These are phyloP conservation scores for Coniochaeta sp. DNA, from an alignment of 2,329 filamentous ascomycete species.

Conservation along the genomic window DNA sequence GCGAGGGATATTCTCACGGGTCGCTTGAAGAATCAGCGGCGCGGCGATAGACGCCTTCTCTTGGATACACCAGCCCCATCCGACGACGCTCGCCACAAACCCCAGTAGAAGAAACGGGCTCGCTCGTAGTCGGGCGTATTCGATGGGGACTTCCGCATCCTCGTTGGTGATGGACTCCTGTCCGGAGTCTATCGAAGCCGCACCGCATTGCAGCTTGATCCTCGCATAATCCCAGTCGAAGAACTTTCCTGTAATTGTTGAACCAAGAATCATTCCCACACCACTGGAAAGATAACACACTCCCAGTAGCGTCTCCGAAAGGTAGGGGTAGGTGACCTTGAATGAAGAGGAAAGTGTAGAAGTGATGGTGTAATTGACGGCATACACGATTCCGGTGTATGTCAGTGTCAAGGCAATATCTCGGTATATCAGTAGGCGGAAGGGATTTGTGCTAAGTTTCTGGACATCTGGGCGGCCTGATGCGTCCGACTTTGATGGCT, in stretches of 20 bases:
- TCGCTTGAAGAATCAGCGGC: constrained; percentile 16
- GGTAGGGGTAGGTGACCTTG: constrained; percentile 16
- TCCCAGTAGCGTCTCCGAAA: constrained; percentile 23
- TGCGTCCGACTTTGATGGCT: neutral
- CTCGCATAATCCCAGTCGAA: constrained; percentile 22
- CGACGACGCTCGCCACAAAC: constrained; percentile 16
- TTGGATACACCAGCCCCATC: constrained; percentile 22
- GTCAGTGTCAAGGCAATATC: constrained; percentile 22
- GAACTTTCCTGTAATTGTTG: constrained; percentile 19
- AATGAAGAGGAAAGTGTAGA: constrained; percentile 26
- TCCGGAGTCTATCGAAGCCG: neutral
- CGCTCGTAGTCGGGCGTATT: constrained; percentile 17
- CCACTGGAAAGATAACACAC: constrained; percentile 24
- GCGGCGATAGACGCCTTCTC: constrained; percentile 15
- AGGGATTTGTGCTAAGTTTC: constrained; percentile 17
- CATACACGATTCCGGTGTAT: constrained; percentile 25
- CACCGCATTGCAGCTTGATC: constrained; percentile 9
- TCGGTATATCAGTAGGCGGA: constrained; percentile 21
- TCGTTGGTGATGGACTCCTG: neutral
- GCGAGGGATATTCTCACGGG: constrained; percentile 12
- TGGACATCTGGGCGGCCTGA: neutral
- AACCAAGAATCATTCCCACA: constrained; percentile 21
- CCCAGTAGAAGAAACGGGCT: constrained; percentile 17
- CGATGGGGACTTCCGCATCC: constrained; percentile 17
- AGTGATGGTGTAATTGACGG: constrained; percentile 26